Evolutionary conservation across 2,329 filamentous ascomycete genomes (phyloP), one percentile per base, ranked within the genome.

Genomic region (Phialophora verrucosa): DNA sequence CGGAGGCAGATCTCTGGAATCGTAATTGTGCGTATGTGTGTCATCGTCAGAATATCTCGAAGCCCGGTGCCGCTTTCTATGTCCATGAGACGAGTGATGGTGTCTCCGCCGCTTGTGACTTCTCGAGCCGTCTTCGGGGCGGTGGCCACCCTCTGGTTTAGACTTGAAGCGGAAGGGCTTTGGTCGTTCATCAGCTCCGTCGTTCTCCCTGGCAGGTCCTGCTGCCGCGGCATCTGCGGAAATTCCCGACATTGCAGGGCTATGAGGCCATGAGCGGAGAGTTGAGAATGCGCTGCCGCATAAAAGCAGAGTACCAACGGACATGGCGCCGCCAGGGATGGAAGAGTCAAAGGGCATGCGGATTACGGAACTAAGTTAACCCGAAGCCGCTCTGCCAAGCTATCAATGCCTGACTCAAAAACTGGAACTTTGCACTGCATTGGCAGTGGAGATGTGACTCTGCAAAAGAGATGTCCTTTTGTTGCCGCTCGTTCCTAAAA

Each of bases 1-100:
- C 0, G 91, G 84, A 71, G 90, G 87, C 17, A 91, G 81, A 0
- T 70, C 62, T n/a, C 71, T 66, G 11, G 63, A 57, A 27, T 59
- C 49, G 25, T 49, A 51, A 11, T 63, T 25, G 27, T 50, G 59
- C 31, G 50, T 7, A 50, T 59, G 65, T 29, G 56, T 44, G 8
- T 69, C 55, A 50, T 58, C 27, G n/a, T 58, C 27, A 23, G 63
- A 29, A 25, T 60, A 59, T 29, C 60, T 50, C 20, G 69, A 66
- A 11, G 71, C 69, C 65, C 70, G 75, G 66, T 70, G 74, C 10
- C 74, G 74, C 59, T 77, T 75, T 27, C 70, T 67, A 47, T 56
- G 58, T 58, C 69, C 71, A 11, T 73, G 71, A 56, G 65, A 62
- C 11, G 56, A 63, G 1, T 63, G 69, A 56, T 70, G 69, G 53